phyloP scores from a whole-genome alignment of 2,329 filamentous ascomycete genomes.

The Diaporthe citri region DNA sequence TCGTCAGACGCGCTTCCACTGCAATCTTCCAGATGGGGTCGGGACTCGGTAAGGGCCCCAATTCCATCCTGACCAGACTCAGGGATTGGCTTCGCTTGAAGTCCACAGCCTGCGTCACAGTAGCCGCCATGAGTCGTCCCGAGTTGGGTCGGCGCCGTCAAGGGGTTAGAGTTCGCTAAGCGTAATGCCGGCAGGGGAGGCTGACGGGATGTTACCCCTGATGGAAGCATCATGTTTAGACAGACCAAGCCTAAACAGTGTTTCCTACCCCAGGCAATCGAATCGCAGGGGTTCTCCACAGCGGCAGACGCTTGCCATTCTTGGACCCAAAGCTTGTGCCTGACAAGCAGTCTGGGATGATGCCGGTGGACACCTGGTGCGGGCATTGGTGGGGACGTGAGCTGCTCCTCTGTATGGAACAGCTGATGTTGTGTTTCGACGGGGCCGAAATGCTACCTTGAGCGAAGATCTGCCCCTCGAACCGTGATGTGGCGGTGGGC shows the following conservation, averaged over 20 bases:
- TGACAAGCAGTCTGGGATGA: conserved; percentile 13
- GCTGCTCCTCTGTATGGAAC: conserved; percentile 34
- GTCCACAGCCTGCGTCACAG: conserved; percentile 24
- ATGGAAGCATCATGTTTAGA: conserved; percentile 21
- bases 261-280: conserved; percentile 30
- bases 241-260: conserved; percentile 8
- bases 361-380: not conserved
- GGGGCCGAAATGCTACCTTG: conserved; percentile 18
- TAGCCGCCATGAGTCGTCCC: conserved; percentile 36
- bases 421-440: conserved; percentile 36
- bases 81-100: not conserved
- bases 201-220: conserved; percentile 22
- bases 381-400: conserved; percentile 37
- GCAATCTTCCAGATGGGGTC: conserved; percentile 36
- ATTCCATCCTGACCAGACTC: not conserved
- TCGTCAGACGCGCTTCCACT: conserved; percentile 32
- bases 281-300: conserved; percentile 23
- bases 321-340: conserved; percentile 21
- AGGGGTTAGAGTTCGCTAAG: conserved; percentile 26
- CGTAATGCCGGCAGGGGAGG: conserved; percentile 11
- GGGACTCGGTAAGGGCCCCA: conserved; percentile 12
- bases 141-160: conserved; percentile 10
- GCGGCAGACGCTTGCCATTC: not conserved
- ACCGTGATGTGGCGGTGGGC: conserved; percentile 6
- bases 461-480: not conserved